Percentiles rank a stretch among this genome's conserved stretches.
Evolutionary conservation across 176 grass and related monocot genomes (phyloP).

Genomic region (Aegilops speltoides): DNA sequence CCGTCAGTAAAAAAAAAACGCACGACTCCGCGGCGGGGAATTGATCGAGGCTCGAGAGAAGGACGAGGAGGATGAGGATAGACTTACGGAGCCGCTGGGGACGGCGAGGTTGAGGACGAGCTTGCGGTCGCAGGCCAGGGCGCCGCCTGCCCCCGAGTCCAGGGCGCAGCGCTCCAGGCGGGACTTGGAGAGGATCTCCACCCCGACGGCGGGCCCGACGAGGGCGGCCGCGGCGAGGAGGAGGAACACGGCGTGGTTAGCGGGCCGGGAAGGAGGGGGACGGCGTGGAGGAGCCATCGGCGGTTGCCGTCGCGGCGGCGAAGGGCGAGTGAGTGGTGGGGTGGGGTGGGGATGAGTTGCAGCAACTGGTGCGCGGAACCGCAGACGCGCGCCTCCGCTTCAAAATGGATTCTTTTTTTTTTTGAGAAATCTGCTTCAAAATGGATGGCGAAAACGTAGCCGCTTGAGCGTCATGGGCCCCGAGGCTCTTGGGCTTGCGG

Average conservation of each 20-base stretch:
- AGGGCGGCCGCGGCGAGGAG: neutral
- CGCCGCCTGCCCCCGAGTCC: constrained; percentile 35
- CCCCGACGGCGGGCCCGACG: neutral
- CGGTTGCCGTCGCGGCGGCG: neutral
- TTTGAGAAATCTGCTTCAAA: too few relatives aligned
- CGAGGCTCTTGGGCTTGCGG: neutral
- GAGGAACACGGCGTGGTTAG: neutral
- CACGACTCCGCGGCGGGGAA: too few relatives aligned
- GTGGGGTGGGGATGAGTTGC: neutral
- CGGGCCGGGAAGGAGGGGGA: neutral
- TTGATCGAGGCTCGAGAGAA: too few relatives aligned
- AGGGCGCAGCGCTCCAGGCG: constrained; percentile 42
- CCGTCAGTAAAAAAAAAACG: neutral
- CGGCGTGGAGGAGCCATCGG: neutral
- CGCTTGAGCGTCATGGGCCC: neutral
- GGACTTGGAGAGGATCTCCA: constrained; percentile 83
- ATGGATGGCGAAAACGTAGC: neutral
- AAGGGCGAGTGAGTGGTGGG: neutral
- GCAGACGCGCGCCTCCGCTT: neutral
- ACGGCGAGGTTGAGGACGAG: constrained; percentile 68
- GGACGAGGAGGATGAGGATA: neutral
- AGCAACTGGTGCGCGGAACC: neutral
- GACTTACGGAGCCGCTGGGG: constrained; percentile 58
- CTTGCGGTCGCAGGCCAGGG: constrained; percentile 60
- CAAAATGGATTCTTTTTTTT: too few relatives aligned